A percentile compares a stretch with the other conserved stretches of the same genome.
phyloP scores from a whole-genome alignment of 2,329 filamentous ascomycete species.

The Ceratocystis lukuohia region DNA sequence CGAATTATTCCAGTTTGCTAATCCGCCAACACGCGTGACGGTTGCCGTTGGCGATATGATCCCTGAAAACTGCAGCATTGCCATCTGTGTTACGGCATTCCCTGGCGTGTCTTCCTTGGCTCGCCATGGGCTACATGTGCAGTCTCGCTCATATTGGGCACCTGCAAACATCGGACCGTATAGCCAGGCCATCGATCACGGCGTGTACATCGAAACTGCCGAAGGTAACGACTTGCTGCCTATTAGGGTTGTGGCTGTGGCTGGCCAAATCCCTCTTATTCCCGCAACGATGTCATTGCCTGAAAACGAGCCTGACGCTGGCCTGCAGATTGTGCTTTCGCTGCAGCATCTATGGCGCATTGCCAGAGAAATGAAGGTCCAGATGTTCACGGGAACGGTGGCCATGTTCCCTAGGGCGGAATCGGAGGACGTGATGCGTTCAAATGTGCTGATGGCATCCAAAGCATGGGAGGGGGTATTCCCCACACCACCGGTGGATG shows the following conservation, averaged over 20 bases:
- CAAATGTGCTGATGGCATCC: slow-evolving; percentile 32
- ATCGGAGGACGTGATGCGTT: slow-evolving; percentile 24
- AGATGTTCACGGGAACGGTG: slow-evolving; percentile 62
- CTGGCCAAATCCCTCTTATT: slow-evolving; percentile 82
- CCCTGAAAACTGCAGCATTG: slow-evolving; percentile 43
- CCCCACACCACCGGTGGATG: slow-evolving; percentile 27
- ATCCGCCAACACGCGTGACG: slow-evolving; percentile 74
- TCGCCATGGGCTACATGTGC: slow-evolving; percentile 66
- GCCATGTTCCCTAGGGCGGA: slow-evolving; percentile 50
- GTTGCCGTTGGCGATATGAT: slow-evolving; percentile 61
- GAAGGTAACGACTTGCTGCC: slow-evolving; percentile 50
- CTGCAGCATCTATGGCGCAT: slow-evolving; percentile 87
- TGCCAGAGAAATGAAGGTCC: slow-evolving; percentile 54
- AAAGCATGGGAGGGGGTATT: slow-evolving; percentile 38
- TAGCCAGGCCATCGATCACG: slow-evolving; percentile 65
- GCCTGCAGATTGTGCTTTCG: slow-evolving; percentile 53
- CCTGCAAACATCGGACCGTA: slow-evolving; percentile 96
- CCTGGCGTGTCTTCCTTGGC: slow-evolving; percentile 22
- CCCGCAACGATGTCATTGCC: slow-evolving; percentile 63
- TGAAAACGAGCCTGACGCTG: slow-evolving; percentile 24
- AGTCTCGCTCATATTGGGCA: slow-evolving; percentile 91
- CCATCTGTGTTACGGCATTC: slow-evolving; percentile 42
- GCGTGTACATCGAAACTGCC: slow-evolving; percentile 22
- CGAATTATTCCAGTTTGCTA: slow-evolving; percentile 58
- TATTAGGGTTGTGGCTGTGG: slow-evolving; percentile 46